Conservation (phyloP, 805 yeast genomes). For the Ogataea naganishii region DNA sequence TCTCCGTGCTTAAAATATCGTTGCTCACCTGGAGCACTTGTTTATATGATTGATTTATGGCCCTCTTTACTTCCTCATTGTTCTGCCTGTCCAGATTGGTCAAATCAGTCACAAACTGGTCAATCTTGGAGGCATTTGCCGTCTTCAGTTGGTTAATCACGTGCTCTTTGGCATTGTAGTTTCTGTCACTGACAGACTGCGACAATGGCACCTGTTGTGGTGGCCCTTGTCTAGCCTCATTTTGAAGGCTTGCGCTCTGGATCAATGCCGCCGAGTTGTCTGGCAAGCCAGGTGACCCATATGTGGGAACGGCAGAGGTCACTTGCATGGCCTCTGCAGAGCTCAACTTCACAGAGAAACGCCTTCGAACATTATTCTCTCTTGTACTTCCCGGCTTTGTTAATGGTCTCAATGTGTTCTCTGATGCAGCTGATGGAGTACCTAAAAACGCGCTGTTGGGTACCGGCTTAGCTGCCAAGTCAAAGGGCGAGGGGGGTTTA, state of each 20-base stretch:
- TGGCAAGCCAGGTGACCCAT: conserved; percentile 9
- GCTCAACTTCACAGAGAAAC: conserved; percentile 15
- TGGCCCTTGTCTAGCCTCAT: background rate
- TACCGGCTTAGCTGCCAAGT: background rate
- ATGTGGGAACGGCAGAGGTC: conserved; percentile 4
- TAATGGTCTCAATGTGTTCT: no score
- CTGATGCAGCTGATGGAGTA: no score
- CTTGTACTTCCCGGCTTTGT: conserved; percentile 12
- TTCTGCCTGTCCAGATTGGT: conserved; percentile 39
- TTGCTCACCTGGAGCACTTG: conserved; percentile 51
- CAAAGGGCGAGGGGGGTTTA: background rate
- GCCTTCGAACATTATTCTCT: conserved; percentile 12
- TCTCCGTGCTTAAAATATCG: conserved; percentile 55
- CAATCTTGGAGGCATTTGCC: conserved; percentile 67
- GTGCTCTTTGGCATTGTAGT: conserved; percentile 39
- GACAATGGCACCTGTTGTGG: conserved; percentile 3
- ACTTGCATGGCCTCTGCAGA: conserved; percentile 12
- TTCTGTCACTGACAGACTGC: conserved; percentile 12
- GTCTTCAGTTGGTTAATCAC: conserved; percentile 44
- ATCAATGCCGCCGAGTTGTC: conserved; percentile 2
- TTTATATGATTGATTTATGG: conserved; percentile 54
- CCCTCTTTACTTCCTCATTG: conserved; percentile 46
- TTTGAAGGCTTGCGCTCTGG: conserved; percentile 3
- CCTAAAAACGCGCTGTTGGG: conserved; percentile 3
- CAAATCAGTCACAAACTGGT: conserved; percentile 54